These are phyloP conservation scores for Penicillium sp. DNA, from an alignment of 2,329 filamentous ascomycete species.

Conservation along the genomic window DNA sequence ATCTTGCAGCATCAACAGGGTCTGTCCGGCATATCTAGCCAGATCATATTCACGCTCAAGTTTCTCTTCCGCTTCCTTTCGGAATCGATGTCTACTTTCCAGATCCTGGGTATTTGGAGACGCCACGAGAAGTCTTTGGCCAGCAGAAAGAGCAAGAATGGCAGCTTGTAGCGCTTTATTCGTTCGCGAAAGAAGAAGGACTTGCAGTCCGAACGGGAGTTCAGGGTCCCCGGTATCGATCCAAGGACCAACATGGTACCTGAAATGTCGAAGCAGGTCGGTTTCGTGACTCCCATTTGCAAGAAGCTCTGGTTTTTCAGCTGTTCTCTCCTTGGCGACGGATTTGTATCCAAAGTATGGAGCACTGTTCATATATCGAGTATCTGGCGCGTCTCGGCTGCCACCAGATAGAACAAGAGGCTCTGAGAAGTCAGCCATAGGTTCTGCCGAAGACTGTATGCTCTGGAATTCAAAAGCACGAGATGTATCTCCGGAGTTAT, in stretches of 20 bases:
- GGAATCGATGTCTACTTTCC: constrained; percentile 11
- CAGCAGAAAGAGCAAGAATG: constrained; percentile 20
- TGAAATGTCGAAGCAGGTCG: constrained; percentile 25
- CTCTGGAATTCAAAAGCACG: constrained; percentile 1
- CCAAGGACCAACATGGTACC: constrained; percentile 26
- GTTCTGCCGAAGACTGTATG: background rate
- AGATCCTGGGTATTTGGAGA: constrained; percentile 1
- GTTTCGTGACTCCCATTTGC: constrained; percentile 18
- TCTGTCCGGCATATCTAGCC: constrained; percentile 12
- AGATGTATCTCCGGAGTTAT: background rate
- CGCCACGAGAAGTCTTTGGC: constrained; percentile 14
- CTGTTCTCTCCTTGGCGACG: background rate
- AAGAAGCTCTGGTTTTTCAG: background rate
- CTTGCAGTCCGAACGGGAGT: constrained; percentile 21
- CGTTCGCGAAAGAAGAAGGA: constrained; percentile 20
- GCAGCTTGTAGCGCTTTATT: constrained; percentile 20
- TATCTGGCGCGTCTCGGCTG: background rate
- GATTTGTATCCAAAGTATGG: background rate
- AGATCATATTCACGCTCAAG: constrained; percentile 14
- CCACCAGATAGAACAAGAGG: background rate
- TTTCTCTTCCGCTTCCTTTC: constrained; percentile 19
- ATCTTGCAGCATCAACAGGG: constrained; percentile 20
- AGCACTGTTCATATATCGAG: background rate
- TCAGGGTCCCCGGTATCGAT: constrained; percentile 26
- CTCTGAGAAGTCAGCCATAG: background rate